Percentiles rank a stretch among this genome's conserved stretches.
phyloP scores from a whole-genome alignment of 306 rosid genomes.

The Vigna nakashimae region DNA sequence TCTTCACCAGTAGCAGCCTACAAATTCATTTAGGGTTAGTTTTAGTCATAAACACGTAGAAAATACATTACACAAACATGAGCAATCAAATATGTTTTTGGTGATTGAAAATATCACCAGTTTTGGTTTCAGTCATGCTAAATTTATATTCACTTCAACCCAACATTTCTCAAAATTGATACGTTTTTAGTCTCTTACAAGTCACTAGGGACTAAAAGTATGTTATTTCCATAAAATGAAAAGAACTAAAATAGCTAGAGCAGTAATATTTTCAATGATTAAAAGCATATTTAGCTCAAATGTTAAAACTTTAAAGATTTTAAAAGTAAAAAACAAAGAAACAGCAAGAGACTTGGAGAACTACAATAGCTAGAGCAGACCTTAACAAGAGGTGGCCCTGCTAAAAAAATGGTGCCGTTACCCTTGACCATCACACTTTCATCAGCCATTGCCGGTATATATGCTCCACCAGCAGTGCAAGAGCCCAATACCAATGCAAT shows the following conservation, averaged over 20 bases:
- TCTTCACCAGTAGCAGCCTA: slow-evolving; percentile 99
- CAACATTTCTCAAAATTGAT: neutral
- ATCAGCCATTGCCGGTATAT: slow-evolving; percentile 99
- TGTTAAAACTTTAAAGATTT: neutral
- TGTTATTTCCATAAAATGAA: neutral
- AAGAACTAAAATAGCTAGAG: neutral
- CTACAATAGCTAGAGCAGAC: slow-evolving; percentile 51
- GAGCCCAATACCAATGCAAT: slow-evolving; percentile 93
- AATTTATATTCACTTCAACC: neutral
- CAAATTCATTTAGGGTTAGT: slow-evolving; percentile 40
- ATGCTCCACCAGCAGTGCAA: slow-evolving; percentile 98
- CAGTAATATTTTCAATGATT: neutral
- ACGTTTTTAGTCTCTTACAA: neutral
- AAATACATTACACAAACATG: slow-evolving; percentile 15
- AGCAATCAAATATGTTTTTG: neutral
- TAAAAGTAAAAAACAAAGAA: slow-evolving; percentile 2
- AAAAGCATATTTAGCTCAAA: neutral
- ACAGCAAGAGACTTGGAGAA: slow-evolving; percentile 33
- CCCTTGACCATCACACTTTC: slow-evolving; percentile 99
- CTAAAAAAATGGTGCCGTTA: slow-evolving; percentile 92
- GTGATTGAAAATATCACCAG: neutral
- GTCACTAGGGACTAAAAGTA: neutral
- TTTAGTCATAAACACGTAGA: slow-evolving; percentile 38
- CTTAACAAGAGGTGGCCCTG: slow-evolving; percentile 98
- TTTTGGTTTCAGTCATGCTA: neutral